Base-by-base conservation (phyloP, 2,329 filamentous ascomycete genomes). In the Trichoderma sp. region DNA sequence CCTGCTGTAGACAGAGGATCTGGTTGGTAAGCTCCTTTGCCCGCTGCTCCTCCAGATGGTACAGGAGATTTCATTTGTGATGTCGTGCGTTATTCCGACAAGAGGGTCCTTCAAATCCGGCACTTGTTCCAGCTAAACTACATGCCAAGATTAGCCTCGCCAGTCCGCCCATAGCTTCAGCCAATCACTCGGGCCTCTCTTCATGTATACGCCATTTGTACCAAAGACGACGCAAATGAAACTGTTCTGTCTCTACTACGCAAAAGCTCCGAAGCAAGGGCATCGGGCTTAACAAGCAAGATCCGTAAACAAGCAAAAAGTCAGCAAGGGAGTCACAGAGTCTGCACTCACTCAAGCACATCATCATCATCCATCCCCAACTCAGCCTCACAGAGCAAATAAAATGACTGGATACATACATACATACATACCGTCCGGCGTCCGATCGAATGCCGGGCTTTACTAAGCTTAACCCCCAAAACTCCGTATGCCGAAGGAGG, bases 391-490 rank as follows among this genome's bases (percentile, higher is more conserved):
- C 34, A 30, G 21, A 30, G 30, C 30, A 30, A 9, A 30, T 9
- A 9, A 7, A 30, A 30, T 7, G 28, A 34, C 30, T 10, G 3
- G 34, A 39, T 39, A 39, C 10, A 39, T 39, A 12, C 30, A 52
- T 41, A 30, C 34, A 45, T 28, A 21, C 26, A 54, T 54, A 26
- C 41, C 56, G 21, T 50, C 59, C 59, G 59, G 48, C 12, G 26
- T 45, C 59, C 48, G 59, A 62, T 45, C 15, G 14, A 62, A 43
- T 52, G 9, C 41, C 50, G 47, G 44, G 48, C 41, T 55, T 62
- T 62, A 30, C 58, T 62, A 62, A 39, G 59, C 59, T 55, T 62
- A 54, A 62, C 24, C 39, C n/a, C 44, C 48, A 52, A 62, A 62
- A 62, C 19, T 62, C 59, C 50, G 59, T 39, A 14, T 14, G 17